Conservation (phyloP, 257 asterid genomes). For the Solanum phureja region DNA sequence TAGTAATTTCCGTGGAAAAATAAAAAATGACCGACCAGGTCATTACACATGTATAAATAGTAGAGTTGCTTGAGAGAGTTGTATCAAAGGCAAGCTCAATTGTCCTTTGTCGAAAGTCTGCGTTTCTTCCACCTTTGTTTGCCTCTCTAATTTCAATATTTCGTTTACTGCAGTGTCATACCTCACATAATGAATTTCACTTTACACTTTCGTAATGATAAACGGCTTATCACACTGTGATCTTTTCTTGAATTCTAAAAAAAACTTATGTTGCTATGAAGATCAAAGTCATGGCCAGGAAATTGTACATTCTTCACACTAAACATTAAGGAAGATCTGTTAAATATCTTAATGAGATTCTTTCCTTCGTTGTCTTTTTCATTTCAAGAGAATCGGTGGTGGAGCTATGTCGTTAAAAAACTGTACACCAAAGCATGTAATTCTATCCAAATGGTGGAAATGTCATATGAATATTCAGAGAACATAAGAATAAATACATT, state of each 20-base stretch:
- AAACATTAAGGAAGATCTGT: not conserved
- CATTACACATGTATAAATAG: no score
- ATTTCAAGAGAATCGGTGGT: not conserved
- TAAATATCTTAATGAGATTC: not conserved
- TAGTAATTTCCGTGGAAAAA: no score
- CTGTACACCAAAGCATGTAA: not conserved
- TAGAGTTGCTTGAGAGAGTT: not conserved
- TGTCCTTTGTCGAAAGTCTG: not conserved
- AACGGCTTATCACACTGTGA: not conserved
- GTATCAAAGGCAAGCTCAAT: not conserved
- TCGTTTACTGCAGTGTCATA: not conserved
- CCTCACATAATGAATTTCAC: not conserved
- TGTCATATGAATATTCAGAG: not conserved
- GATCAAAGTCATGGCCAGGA: not conserved
- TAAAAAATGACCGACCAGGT: no score
- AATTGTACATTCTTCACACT: not conserved
- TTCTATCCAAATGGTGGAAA: not conserved
- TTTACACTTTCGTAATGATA: not conserved
- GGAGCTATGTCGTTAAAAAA: not conserved
- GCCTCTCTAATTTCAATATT: not conserved
- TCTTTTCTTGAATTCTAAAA: not conserved
- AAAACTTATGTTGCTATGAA: not conserved
- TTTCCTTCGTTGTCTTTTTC: not conserved
- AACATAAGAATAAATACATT: not conserved
- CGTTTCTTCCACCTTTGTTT: not conserved